Base-by-base conservation (phyloP, 176 grass and related monocot species). In the Saccharum spontaneum region DNA sequence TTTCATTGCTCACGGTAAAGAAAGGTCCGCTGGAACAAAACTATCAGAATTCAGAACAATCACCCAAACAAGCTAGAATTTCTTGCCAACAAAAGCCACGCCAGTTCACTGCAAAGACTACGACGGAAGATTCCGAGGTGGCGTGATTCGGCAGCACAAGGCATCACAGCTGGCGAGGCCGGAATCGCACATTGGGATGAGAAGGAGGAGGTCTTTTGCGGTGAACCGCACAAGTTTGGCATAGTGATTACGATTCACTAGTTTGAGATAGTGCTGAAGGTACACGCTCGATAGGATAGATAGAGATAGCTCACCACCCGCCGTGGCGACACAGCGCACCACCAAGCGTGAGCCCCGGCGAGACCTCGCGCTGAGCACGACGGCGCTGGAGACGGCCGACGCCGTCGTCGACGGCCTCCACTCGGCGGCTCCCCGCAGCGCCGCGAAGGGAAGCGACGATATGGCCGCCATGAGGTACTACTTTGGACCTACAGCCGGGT, bases 301-400 rank as follows among this genome's bases (percentile, higher is more conserved):
- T 18, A 81, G 6, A 82, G 60, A 73, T 16, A 75, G 75, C 91
- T 98, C 84, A 98, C 97, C 86, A 39, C 63, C 92, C 12, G 86
- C 72, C 14, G 97, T 64, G 43, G 92, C 79, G 38, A 91, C 81
- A 71, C 97, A 99, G 20, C 94, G 91, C 61, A 97, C 97, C 23
- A 92, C 88, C 79, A 88, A 84, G n/a, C 91, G 86, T 12, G 92
- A 85, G n/a, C 78, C 68, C 41, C 84, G 39, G 26, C 79, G 81
- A 41, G 81, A 70, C 70, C 70, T 87, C 49, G 64, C 76, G 80
- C 72, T 84, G 77, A 91, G 89, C 52, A 71, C 76, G 64, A 87
- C 84, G 59, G 74, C 79, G 79, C 78, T 69, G 69, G 89, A 79
- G 31, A 69, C 49, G 40, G 48, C 18, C 75, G 39, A 68, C 55